phyloP scores from a whole-genome alignment of 805 yeast genomes.

The Candida morakotiae region DNA sequence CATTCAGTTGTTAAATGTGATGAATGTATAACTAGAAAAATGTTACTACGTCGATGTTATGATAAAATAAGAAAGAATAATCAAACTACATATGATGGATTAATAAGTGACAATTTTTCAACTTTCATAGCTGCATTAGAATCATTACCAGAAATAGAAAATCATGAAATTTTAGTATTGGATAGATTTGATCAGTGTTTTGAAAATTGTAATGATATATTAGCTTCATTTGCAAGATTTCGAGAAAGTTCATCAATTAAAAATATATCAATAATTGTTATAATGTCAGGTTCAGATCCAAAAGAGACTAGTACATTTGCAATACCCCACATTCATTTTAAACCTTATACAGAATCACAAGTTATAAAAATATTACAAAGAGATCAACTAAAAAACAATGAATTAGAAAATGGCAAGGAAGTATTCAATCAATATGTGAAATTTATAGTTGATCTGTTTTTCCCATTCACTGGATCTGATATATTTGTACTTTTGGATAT shows the following conservation, averaged over 20 bases:
- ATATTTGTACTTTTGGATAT: conserved; percentile 32
- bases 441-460: conserved; percentile 42
- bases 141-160: conserved; percentile 26
- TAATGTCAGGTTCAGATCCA: conserved; percentile 38
- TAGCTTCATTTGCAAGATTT: conserved; percentile 36
- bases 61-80: conserved; percentile 13
- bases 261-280: conserved; percentile 35
- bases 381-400: conserved; percentile 18
- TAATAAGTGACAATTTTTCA: conserved; percentile 37
- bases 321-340: conserved; percentile 39
- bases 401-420: conserved; percentile 14
- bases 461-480: conserved; percentile 42
- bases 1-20: conserved; percentile 40
- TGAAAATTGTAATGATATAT: conserved; percentile 38
- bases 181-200: conserved; percentile 46
- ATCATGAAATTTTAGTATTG: conserved; percentile 41
- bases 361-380: conserved; percentile 33
- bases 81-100: conserved; percentile 1
- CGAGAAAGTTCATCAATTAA: conserved; percentile 35
- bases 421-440: conserved; percentile 44
- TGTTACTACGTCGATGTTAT: conserved; percentile 40
- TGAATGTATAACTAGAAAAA: conserved; percentile 37
- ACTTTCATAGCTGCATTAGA: conserved; percentile 39
- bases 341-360: conserved; percentile 33
- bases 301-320: conserved; percentile 31